Base-by-base conservation (phyloP, 2,329 filamentous ascomycete genomes). In the Calycina herbarum region DNA sequence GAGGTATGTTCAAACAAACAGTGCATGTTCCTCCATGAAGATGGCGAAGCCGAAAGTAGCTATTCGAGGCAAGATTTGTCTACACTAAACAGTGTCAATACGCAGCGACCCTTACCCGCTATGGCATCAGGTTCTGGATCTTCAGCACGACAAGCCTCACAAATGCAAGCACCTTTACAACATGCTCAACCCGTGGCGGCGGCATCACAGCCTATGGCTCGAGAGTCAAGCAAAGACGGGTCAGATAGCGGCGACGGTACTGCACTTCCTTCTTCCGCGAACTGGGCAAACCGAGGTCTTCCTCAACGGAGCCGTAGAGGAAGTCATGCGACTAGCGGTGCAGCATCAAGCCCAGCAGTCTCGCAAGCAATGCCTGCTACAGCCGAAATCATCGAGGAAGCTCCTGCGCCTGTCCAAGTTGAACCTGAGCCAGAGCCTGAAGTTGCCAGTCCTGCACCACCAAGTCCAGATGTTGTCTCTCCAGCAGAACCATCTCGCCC, bases 1-100 rank as follows among this genome's bases (percentile, higher is more conserved):
- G 95, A 99, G 78, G 90, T 89, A 70, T 99, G 95, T 79, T 93
- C 92, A 64, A 99, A 99, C 75, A 89, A 94, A 61, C 94, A 95
- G 69, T 99, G 95, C 82, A 99, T 97, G 87, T 99, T 99, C 78
- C 80, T 99, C 61, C 95, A 99, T 75, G 96, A 99, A 78, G 91
- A 95, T 48, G 96, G 95, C n/a, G 95, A 99, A 75, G 95, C 97
- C 73, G 94, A 95, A 71, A 94, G 98, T 75, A 97, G 93, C 79
- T 98, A 97, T 76, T 96, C 93, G 8, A 87, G 95, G 59, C 93
- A 97, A 76, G 94, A 97, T 77, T 80, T 98, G 45, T 98, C 94
- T 0, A 96, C 94, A 20, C 92, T 97, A 83, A 98, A 97, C 74
- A 94, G 92, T 67, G 89, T 93, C 64, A 91, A 90, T 68, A 93